Evolutionary conservation across 2,329 filamentous ascomycete genomes (phyloP), one percentile per base, ranked within the genome.

Genomic region (Nemania diffusa): DNA sequence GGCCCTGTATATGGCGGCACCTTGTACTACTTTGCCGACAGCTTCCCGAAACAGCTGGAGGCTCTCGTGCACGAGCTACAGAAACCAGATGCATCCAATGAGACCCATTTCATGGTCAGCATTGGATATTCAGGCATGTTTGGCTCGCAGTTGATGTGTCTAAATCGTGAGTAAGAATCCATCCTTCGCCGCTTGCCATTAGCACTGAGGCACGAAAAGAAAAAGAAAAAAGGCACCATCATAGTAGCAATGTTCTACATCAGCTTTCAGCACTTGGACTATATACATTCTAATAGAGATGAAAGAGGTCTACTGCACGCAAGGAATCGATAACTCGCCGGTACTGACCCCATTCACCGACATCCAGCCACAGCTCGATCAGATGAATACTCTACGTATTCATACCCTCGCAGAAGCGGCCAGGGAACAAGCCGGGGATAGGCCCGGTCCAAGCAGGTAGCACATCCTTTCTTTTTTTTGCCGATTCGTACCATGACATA

Each of bases 91-190:
- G 70, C 70, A 7, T 60, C 24, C 34, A n/a, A 40, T 1, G 57
- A 71, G 3, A 73, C 73, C 5, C 73, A 76, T 34, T 32, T 76
- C 3, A 74, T 75, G 72, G 27, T 73, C 1, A 71, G 69, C 48
- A 50, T 72, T 22, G 71, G 69, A 0, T 75, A 69, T 51, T 51
- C 68, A 6, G 69, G 62, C 2, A n/a, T 32, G 26, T 63, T 75
- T 27, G 59, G 61, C 27, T 29, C 42, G 2, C 2, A 61, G 2
- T 17, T 26, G 5, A 29, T 68, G 32, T 20, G 61, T 26, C 29
- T 58, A 5, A 68, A 68, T 22, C 61, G 22, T 44, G 9, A 42
- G 53, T 57, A 3, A 57, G 2, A 17, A 57, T 42, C 53, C 8
- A 26, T 5, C 32, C 20, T 26, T 24, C 4, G 15, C 29, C n/a